Evolutionary conservation across 495 filamentous ascomycete species (phyloP).

Genomic region (Penicilliopsis zonata): DNA sequence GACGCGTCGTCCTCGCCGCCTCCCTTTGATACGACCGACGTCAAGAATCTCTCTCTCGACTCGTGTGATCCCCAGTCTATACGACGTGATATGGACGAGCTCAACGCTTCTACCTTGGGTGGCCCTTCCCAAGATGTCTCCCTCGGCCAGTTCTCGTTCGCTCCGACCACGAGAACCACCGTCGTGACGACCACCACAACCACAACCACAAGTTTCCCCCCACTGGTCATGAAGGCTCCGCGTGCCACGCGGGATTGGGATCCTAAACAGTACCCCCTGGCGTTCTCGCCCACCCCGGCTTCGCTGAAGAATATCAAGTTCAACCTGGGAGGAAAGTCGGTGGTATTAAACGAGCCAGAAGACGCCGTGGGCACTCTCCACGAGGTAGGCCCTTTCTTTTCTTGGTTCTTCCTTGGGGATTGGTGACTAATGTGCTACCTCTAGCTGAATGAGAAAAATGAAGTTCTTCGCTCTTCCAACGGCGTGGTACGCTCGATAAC

Average conservation of each 20-base stretch:
- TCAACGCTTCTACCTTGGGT: conserved; percentile 6
- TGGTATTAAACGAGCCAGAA: conserved; percentile 56
- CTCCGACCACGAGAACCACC: conserved; percentile 60
- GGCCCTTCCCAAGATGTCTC: conserved; percentile 16
- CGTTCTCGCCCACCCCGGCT: conserved; percentile 64
- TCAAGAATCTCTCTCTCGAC: conserved; percentile 4
- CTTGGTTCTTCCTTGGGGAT: conserved; percentile 1
- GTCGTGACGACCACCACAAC: conserved; percentile 91
- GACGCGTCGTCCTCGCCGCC: conserved; percentile 11
- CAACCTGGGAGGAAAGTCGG: conserved; percentile 50
- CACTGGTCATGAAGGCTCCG: conserved; percentile 64
- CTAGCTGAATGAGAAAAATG: conserved; percentile 38
- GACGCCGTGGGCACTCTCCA: conserved; percentile 39
- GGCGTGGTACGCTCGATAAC: conserved; percentile 41
- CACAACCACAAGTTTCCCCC: conserved; percentile 81
- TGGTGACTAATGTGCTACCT: neutral
- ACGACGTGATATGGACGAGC: conserved; percentile 22
- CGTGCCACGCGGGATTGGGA: conserved; percentile 64
- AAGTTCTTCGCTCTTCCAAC: conserved; percentile 38
- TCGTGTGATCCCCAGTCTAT: conserved; percentile 7
- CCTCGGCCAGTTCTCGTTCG: conserved; percentile 57
- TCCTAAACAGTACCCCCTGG: conserved; percentile 81
- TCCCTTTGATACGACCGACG: neutral
- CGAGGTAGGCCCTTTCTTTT: conserved; percentile 38
- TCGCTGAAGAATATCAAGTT: conserved; percentile 64